phyloP scores from a whole-genome alignment of 768 basidiomycete species.

The Russula compacta region DNA sequence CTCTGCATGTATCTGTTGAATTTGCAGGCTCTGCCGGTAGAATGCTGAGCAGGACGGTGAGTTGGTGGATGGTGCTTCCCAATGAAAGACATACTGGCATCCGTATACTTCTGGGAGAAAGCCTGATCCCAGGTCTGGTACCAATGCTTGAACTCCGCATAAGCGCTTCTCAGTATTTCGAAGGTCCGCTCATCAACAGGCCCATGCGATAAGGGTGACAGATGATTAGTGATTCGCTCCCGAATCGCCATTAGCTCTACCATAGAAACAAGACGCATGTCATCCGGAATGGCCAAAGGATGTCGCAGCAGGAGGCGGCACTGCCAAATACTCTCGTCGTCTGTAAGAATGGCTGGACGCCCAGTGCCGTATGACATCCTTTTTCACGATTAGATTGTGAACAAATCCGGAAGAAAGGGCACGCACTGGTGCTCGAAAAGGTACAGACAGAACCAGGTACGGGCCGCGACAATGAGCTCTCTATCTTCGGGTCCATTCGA shows the following conservation, averaged over 20 bases:
- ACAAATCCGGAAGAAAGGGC: background rate
- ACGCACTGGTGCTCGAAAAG: constrained; percentile 91
- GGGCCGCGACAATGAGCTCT: constrained; percentile 69
- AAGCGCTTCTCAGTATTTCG: constrained; percentile 60
- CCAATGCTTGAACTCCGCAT: constrained; percentile 74
- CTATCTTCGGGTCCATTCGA: constrained; percentile 55
- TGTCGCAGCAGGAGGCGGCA: constrained; percentile 76
- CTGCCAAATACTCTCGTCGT: constrained; percentile 83
- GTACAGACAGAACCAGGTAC: constrained; percentile 91
- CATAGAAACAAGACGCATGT: constrained; percentile 90
- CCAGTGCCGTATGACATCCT: constrained; percentile 94
- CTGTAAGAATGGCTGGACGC: constrained; percentile 83
- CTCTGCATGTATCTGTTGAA: constrained; percentile 82
- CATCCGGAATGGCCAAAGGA: constrained; percentile 83
- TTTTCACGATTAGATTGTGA: background rate
- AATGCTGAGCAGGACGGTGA: constrained; percentile 41
- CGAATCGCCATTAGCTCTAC: constrained; percentile 88
- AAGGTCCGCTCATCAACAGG: constrained; percentile 71
- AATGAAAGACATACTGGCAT: constrained; percentile 47
- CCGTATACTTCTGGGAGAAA: constrained; percentile 75
- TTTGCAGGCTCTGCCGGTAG: constrained; percentile 81
- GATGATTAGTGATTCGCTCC: constrained; percentile 73
- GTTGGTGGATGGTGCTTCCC: background rate
- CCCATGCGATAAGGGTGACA: constrained; percentile 65
- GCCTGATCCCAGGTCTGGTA: constrained; percentile 70